Evolutionary conservation across 371 early-diverging fungal species (phyloP).

Genomic region (Mortierella sp.): DNA sequence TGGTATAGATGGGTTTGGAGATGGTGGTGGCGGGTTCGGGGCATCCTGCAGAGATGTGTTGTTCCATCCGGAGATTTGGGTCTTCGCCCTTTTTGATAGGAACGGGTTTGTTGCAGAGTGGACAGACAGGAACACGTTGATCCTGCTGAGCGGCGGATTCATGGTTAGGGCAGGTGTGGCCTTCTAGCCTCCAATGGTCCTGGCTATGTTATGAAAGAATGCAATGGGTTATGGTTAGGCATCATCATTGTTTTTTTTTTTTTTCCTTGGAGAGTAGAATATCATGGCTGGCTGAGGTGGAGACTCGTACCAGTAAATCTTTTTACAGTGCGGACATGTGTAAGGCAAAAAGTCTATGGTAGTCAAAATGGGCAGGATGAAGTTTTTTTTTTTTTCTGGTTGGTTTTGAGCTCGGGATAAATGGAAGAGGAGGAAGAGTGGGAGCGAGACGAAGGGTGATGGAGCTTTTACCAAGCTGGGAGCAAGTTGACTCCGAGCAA

Average conservation of each 20-base stretch:
- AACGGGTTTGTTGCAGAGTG: constrained; percentile 71
- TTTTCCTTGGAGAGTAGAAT: too few species aligned
- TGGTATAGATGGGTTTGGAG: constrained; percentile 58
- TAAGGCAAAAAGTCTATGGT: constrained; percentile 67
- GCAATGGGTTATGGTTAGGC: background rate
- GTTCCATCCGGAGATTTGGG: constrained; percentile 72
- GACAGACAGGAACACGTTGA: constrained; percentile 68
- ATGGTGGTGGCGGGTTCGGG: constrained; percentile 56
- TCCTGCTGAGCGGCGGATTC: constrained; percentile 56
- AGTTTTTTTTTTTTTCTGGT: background rate
- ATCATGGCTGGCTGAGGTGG: too few species aligned
- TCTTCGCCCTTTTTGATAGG: constrained; percentile 70
- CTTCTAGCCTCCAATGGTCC: constrained; percentile 70
- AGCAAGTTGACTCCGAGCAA: constrained; percentile 60
- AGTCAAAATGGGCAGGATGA: background rate
- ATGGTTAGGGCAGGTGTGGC: constrained; percentile 63
- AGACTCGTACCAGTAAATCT: constrained; percentile 61
- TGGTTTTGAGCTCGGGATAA: too few species aligned
- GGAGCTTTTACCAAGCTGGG: constrained; percentile 43
- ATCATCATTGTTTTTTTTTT: too few species aligned
- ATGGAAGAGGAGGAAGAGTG: background rate
- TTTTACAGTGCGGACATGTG: constrained; percentile 65
- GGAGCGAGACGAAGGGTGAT: too few species aligned
- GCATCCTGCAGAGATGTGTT: constrained; percentile 71
- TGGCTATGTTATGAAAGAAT: constrained; percentile 47